These are phyloP conservation scores for Aspergillus bertholletiae DNA, from an alignment of 495 filamentous ascomycete species.

Conservation along the genomic window DNA sequence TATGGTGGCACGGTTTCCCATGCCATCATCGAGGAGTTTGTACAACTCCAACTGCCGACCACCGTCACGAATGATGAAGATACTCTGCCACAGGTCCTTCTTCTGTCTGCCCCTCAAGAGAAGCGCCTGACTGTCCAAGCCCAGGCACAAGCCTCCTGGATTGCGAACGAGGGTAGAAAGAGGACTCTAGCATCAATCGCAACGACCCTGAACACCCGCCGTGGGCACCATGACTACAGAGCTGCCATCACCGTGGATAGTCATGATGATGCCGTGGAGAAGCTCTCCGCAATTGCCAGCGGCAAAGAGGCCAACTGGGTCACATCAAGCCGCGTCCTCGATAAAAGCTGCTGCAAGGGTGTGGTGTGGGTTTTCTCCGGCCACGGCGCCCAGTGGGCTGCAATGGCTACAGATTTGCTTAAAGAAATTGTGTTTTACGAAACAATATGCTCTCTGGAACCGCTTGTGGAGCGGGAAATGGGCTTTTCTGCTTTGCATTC, in stretches of 20 bases:
- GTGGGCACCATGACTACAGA: slow-evolving; percentile 26
- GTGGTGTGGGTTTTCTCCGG: slow-evolving; percentile 28
- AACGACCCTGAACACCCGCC: slow-evolving; percentile 20
- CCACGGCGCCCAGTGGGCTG: slow-evolving; percentile 41
- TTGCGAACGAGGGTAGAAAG: neutral
- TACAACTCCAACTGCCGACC: no score
- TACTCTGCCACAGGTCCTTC: slow-evolving; percentile 19
- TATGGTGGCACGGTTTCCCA: neutral
- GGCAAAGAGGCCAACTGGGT: neutral
- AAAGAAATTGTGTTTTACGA: slow-evolving; percentile 20
- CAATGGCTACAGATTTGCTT: slow-evolving; percentile 31
- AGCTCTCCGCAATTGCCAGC: neutral
- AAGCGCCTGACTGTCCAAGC: slow-evolving; percentile 23
- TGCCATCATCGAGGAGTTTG: neutral
- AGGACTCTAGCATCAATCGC: slow-evolving; percentile 14
- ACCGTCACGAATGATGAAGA: neutral
- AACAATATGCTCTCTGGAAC: slow-evolving; percentile 14
- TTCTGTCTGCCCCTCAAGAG: slow-evolving; percentile 30
- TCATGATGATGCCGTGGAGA: slow-evolving; percentile 15
- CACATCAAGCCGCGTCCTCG: neutral
- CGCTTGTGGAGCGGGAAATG: slow-evolving; percentile 20
- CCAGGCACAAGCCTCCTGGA: slow-evolving; percentile 4
- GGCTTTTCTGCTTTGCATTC: slow-evolving; percentile 29
- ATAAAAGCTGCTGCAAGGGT: neutral
- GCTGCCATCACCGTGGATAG: slow-evolving; percentile 17